A percentile compares a stretch with the other conserved stretches of the same genome.
Conservation (phyloP, 2,329 filamentous ascomycete genomes). For the Penicillium sp. region DNA sequence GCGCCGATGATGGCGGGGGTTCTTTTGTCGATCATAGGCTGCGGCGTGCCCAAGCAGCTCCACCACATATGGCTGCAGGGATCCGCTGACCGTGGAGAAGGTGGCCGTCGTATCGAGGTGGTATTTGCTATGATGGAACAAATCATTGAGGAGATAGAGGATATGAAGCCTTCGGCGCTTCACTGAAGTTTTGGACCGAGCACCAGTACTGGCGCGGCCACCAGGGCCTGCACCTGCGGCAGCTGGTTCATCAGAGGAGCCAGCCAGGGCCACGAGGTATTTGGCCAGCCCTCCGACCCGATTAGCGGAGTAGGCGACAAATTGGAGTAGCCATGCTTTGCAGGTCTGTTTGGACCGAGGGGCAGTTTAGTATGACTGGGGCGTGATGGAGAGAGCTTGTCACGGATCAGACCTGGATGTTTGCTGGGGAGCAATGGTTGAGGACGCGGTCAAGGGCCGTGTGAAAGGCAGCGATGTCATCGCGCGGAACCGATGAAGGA, state of each 20-base stretch:
- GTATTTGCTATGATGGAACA: slow-evolving; percentile 71
- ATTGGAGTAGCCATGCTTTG: slow-evolving; percentile 81
- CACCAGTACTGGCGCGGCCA: not conserved
- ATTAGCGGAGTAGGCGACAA: slow-evolving; percentile 70
- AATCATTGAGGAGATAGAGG: slow-evolving; percentile 79
- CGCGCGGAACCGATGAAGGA: slow-evolving; percentile 70
- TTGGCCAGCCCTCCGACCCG: slow-evolving; percentile 74
- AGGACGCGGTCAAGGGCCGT: slow-evolving; percentile 68
- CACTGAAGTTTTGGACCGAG: slow-evolving; percentile 56
- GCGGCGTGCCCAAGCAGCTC: slow-evolving; percentile 66
- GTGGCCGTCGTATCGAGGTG: slow-evolving; percentile 54
- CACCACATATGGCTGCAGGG: slow-evolving; percentile 65
- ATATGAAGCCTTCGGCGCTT: slow-evolving; percentile 75
- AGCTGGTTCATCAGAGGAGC: slow-evolving; percentile 55
- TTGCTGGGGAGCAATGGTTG: slow-evolving; percentile 74
- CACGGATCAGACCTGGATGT: slow-evolving; percentile 81
- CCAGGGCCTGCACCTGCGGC: slow-evolving; percentile 31
- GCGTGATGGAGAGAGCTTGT: slow-evolving; percentile 33
- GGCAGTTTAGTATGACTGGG: slow-evolving; percentile 44
- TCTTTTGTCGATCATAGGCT: slow-evolving; percentile 60
- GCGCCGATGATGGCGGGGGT: slow-evolving; percentile 70
- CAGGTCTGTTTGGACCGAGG: slow-evolving; percentile 66
- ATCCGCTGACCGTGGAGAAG: slow-evolving; percentile 58
- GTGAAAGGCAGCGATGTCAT: slow-evolving; percentile 74
- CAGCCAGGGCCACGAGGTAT: slow-evolving; percentile 73